Conservation (phyloP, 2,329 filamentous ascomycete genomes). For the Fusarium staphyleae region DNA sequence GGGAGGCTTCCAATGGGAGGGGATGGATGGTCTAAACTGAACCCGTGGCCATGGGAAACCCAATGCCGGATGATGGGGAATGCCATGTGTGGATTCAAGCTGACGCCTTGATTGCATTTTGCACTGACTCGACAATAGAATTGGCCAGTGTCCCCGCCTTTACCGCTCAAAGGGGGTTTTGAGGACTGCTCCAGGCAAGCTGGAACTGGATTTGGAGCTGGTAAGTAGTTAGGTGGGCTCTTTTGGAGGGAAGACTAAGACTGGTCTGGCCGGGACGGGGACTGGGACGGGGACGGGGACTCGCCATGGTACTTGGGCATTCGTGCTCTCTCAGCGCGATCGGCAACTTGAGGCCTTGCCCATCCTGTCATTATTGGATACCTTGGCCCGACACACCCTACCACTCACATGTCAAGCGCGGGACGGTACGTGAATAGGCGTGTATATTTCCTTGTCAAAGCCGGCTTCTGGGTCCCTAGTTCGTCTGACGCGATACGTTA, state of each 20-base stretch:
- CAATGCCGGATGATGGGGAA: conserved; percentile 38
- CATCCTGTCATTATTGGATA: conserved; percentile 34
- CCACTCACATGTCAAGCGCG: conserved; percentile 42
- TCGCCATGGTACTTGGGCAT: conserved; percentile 31
- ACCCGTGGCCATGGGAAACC: conserved; percentile 35
- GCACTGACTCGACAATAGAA: conserved; percentile 35
- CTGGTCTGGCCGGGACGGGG: conserved; percentile 24
- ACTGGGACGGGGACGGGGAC: conserved; percentile 24
- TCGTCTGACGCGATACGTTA: conserved; percentile 34
- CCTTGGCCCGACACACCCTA: conserved; percentile 35
- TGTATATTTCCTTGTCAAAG: conserved; percentile 25
- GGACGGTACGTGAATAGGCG: conserved; percentile 31
- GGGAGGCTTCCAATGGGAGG: conserved; percentile 37
- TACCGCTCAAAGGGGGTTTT: conserved; percentile 37
- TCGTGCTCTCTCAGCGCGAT: conserved; percentile 36
- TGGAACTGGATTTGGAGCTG: conserved; percentile 30
- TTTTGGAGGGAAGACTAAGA: conserved; percentile 23
- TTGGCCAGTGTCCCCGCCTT: conserved; percentile 39
- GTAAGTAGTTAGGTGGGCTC: conserved; percentile 37
- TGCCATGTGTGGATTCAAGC: conserved; percentile 40
- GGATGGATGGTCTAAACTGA: conserved; percentile 30
- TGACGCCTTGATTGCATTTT: conserved; percentile 41
- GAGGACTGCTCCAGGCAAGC: conserved; percentile 23
- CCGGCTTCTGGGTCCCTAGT: conserved; percentile 12
- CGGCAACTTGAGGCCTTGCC: conserved; percentile 33